Evolutionary conservation across 108 stramenopile species (phyloP).

Genomic region (Pseudonitzschia pungens): DNA sequence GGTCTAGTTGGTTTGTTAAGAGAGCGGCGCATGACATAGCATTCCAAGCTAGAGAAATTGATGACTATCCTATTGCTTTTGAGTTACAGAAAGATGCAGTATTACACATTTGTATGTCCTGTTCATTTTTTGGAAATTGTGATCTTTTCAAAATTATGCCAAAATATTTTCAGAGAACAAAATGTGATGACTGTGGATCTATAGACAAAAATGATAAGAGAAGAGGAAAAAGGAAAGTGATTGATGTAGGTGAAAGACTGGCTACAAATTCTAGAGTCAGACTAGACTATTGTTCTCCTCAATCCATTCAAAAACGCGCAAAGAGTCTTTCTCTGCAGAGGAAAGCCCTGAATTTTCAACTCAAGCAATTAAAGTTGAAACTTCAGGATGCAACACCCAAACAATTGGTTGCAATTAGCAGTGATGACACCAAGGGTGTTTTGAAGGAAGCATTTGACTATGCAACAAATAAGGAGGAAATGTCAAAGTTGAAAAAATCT

Average conservation of each 20-base stretch:
- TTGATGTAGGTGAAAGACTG: background rate
- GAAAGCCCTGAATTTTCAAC: background rate
- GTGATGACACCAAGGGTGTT: background rate
- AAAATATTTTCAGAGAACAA: background rate
- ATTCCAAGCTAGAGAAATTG: background rate
- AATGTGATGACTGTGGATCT: background rate
- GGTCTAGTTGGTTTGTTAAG: background rate
- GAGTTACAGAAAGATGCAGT: background rate
- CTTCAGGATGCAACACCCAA: background rate
- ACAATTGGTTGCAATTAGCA: background rate
- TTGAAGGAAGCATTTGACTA: background rate
- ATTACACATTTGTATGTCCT: background rate
- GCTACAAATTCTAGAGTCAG: background rate
- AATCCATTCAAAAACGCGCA: background rate
- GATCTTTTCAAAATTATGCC: background rate
- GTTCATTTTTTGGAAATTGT: background rate
- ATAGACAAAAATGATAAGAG: background rate
- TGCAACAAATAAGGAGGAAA: background rate
- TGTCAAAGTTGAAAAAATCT: background rate
- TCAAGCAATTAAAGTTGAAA: background rate
- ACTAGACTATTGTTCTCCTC: background rate
- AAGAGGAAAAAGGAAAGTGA: background rate
- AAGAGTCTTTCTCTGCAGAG: background rate
- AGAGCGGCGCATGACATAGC: background rate
- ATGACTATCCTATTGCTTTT: background rate